These are phyloP conservation scores for Mycena haematopus DNA, from an alignment of 768 basidiomycete species.

Conservation along the genomic window DNA sequence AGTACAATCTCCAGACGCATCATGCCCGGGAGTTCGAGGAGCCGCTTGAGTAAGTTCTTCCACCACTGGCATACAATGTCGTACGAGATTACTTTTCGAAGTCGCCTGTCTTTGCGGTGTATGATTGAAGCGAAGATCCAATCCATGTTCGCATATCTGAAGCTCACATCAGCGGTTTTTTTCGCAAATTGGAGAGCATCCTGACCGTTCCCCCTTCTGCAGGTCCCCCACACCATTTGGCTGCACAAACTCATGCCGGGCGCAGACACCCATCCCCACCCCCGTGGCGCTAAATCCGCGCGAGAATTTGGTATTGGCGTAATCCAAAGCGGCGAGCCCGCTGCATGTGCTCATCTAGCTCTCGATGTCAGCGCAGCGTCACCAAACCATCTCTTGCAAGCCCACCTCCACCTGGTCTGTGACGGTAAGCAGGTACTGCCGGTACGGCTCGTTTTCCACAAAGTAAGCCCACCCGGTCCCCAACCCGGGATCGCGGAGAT, in stretches of 20 bases:
- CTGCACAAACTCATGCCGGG: neutral
- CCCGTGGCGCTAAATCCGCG: neutral
- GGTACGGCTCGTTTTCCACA: neutral
- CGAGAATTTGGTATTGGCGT: neutral
- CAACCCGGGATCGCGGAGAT: neutral
- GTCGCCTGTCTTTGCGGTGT: too few relatives aligned
- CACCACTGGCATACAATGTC: too few relatives aligned
- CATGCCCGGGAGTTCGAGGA: too few relatives aligned
- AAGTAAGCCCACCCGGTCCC: neutral
- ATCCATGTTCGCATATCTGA: too few relatives aligned
- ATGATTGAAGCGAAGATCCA: too few relatives aligned
- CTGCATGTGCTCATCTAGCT: neutral
- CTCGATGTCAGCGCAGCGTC: too few relatives aligned
- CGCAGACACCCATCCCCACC: neutral
- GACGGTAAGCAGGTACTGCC: neutral
- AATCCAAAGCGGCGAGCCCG: neutral
- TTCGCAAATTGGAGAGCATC: too few relatives aligned
- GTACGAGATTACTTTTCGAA: too few relatives aligned
- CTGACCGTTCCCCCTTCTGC: neutral
- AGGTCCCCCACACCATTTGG: neutral
- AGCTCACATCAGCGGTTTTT: too few relatives aligned
- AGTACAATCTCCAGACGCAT: too few relatives aligned
- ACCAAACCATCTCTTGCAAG: too few relatives aligned
- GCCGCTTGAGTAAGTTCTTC: too few relatives aligned
- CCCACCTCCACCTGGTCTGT: neutral